phyloP scores from a whole-genome alignment of 2,329 filamentous ascomycete species.

The Fusarium xyrophilum region DNA sequence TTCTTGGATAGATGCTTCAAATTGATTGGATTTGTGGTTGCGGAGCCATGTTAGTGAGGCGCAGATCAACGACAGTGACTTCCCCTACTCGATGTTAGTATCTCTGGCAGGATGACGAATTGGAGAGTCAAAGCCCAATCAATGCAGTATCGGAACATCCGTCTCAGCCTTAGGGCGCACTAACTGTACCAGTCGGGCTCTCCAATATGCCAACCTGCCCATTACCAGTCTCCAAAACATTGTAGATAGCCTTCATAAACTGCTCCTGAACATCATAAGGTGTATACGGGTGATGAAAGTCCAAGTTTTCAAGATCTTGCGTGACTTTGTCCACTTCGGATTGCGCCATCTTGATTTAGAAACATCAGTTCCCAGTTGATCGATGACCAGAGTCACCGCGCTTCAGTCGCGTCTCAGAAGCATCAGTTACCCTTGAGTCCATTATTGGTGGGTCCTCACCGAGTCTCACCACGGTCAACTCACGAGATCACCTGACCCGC shows the following conservation, averaged over 20 bases:
- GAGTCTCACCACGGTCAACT: slow-evolving; percentile 32
- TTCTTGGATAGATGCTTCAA: slow-evolving; percentile 58
- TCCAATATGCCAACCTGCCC: slow-evolving; percentile 89
- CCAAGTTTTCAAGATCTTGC: slow-evolving; percentile 45
- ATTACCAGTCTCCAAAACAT: slow-evolving; percentile 72
- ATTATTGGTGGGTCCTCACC: slow-evolving; percentile 32
- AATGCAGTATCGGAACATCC: too few relatives aligned
- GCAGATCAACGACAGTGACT: slow-evolving; percentile 91
- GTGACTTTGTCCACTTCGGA: slow-evolving; percentile 29
- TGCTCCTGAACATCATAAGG: slow-evolving; percentile 87
- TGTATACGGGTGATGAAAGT: slow-evolving; percentile 87
- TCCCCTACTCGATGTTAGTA: slow-evolving; percentile 64
- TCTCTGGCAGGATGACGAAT: neutral
- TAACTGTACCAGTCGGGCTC: slow-evolving; percentile 82
- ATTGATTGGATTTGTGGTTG: slow-evolving; percentile 71
- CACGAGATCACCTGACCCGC: slow-evolving; percentile 45
- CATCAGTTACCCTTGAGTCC: slow-evolving; percentile 10
- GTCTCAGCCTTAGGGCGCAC: slow-evolving; percentile 19
- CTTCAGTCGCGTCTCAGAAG: slow-evolving; percentile 20
- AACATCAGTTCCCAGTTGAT: neutral
- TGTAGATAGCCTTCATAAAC: slow-evolving; percentile 86
- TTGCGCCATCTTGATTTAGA: slow-evolving; percentile 29
- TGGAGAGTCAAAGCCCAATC: neutral
- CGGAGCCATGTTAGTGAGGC: slow-evolving; percentile 91
- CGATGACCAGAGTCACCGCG: neutral